Conservation (phyloP, 2,329 filamentous ascomycete genomes). For the Diplocarpon rosae region DNA sequence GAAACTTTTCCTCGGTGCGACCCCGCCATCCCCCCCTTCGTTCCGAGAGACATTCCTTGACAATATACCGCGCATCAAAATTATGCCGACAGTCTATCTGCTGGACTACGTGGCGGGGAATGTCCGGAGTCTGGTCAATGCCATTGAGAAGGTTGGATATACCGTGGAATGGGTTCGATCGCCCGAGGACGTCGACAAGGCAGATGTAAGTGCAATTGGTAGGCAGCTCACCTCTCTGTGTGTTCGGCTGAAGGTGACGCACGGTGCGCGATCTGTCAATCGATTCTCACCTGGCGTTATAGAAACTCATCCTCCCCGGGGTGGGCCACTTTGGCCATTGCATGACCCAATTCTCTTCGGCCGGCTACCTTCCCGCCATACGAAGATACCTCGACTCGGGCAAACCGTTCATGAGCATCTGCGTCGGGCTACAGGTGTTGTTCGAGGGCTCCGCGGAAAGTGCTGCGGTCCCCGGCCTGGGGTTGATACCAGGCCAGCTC, state of each 20-base stretch:
- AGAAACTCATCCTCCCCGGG: slow-evolving; percentile 91
- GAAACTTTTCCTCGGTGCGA: too few relatives aligned
- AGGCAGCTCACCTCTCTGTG: not conserved
- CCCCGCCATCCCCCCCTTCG: too few relatives aligned
- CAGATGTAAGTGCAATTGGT: slow-evolving; percentile 51
- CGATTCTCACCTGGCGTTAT: not conserved
- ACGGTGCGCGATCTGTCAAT: not conserved
- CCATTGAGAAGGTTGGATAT: slow-evolving; percentile 91
- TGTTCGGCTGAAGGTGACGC: too few relatives aligned
- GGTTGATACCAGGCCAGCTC: slow-evolving; percentile 59
- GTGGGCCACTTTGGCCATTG: slow-evolving; percentile 98
- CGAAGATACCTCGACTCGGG: slow-evolving; percentile 71
- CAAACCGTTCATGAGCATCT: slow-evolving; percentile 98
- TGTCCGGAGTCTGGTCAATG: slow-evolving; percentile 90
- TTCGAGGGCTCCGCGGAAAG: slow-evolving; percentile 82
- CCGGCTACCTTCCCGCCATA: slow-evolving; percentile 77
- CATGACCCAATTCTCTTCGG: slow-evolving; percentile 68
- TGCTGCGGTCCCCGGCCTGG: slow-evolving; percentile 58
- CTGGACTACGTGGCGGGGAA: slow-evolving; percentile 92
- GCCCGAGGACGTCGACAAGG: slow-evolving; percentile 72
- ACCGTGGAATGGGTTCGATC: slow-evolving; percentile 83
- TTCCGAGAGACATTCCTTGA: too few relatives aligned
- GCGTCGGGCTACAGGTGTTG: slow-evolving; percentile 83
- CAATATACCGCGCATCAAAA: too few relatives aligned
- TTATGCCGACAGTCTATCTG: slow-evolving; percentile 67